Base-by-base conservation (phyloP, 2,329 filamentous ascomycete genomes). In the Paecilomyces sp. region DNA sequence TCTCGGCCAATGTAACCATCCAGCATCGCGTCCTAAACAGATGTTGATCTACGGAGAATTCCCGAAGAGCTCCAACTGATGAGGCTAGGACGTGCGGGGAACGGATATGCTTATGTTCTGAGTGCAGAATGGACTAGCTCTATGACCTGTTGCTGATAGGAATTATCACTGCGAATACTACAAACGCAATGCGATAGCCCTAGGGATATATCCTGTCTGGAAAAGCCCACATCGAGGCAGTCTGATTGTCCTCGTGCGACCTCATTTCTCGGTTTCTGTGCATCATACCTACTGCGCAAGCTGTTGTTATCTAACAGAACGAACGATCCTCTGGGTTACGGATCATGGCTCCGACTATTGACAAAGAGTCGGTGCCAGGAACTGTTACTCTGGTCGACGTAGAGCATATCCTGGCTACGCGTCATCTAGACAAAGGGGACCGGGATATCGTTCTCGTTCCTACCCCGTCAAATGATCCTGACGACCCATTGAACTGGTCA, bases 401-500 rank as follows among this genome's bases (percentile, higher is more conserved):
- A 6, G 67, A 74, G 3, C 70, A 75, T 62, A 71, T 70, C 18
- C 58, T 75, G 34, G 62, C 68, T 7, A 67, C 68, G 5, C 69
- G 70, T 15, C 70, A 74, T 65, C 59, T 71, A 22, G 65, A 68
- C 11, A 53, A 58, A 13, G 68, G 69, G 0, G 64, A 74, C 34
- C 56, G 62, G 25, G 76, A 78, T 51, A 76, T 80, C 54, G 70
- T 79, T 1, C 68, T 79, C 3, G 71, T 78, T 1, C 78, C 78
- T 0, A 65, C 70, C 2, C 79, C 79, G 0, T 79, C 77, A 1
- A 64, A 68, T 50, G 76, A 81, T 61, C 77, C 77, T 1, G 76
- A 80, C 58, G 79, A 81, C 62, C 78, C 78, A 12, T 65, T 80
- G 55, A 80, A 79, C 54, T 80, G 78, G 78, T 70, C 73, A n/a